Conservation (phyloP, 2,329 filamentous ascomycete genomes). For the Phialocephala subalpina region DNA sequence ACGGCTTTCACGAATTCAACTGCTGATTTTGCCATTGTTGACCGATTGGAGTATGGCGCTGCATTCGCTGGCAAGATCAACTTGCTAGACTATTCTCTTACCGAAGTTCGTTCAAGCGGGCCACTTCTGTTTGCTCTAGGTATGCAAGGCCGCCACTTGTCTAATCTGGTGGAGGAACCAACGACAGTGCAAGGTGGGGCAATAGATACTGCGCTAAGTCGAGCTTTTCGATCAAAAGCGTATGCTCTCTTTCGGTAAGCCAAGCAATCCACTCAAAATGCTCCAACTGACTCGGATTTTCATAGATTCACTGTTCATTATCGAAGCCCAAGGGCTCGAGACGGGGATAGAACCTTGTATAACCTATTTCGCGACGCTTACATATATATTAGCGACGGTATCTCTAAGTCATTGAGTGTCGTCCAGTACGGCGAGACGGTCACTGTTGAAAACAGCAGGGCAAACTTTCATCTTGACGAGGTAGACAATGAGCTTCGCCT, state of each 20-base stretch:
- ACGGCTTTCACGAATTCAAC: neutral
- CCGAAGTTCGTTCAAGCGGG: neutral
- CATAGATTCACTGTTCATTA: neutral
- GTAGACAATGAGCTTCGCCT: neutral
- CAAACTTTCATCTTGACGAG: neutral
- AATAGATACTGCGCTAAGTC: neutral
- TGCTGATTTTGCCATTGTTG: neutral
- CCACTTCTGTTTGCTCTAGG: neutral
- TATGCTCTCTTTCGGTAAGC: neutral
- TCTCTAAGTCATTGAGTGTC: neutral
- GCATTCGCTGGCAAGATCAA: neutral
- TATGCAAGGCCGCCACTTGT: neutral
- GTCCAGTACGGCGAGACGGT: neutral
- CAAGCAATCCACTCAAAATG: too few species aligned
- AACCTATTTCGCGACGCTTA: neutral
- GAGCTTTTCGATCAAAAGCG: neutral
- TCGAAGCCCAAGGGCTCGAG: neutral
- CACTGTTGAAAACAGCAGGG: neutral
- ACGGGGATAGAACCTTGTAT: neutral
- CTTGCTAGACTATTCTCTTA: neutral
- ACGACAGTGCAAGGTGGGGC: neutral
- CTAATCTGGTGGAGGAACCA: neutral
- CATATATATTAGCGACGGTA: neutral
- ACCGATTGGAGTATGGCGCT: neutral
- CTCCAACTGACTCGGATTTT: too few species aligned